These are phyloP conservation scores for Tritrichomonas musculus DNA, from an alignment of 208 protist species.

Conservation along the genomic window DNA sequence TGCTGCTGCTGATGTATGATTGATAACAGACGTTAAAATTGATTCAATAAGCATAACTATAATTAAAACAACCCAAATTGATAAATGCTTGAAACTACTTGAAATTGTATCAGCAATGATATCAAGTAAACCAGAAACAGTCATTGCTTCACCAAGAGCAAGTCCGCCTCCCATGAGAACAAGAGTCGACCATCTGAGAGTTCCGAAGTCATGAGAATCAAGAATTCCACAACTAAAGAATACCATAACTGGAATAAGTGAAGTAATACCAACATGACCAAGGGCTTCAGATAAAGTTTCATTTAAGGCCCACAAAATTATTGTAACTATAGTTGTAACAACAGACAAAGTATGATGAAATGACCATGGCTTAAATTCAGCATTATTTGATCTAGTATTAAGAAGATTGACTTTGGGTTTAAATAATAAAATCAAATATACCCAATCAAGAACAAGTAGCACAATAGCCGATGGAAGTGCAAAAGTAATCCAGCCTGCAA, in stretches of 20 bases:
- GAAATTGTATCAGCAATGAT: background rate
- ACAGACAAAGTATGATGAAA: background rate
- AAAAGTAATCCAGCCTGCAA: background rate
- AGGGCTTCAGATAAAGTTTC: background rate
- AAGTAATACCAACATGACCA: slow-evolving; percentile 20
- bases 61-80: background rate
- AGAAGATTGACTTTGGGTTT: background rate
- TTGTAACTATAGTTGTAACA: background rate
- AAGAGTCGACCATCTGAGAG: slow-evolving; percentile 19
- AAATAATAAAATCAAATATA: background rate
- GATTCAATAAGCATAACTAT: background rate
- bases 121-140: background rate
- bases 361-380: background rate
- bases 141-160: slow-evolving; percentile 7
- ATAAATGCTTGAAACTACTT: background rate
- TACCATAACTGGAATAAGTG: slow-evolving; percentile 16
- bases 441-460: background rate
- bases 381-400: too few species aligned
- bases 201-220: background rate
- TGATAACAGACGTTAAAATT: slow-evolving; percentile 1
- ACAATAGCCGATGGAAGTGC: background rate
- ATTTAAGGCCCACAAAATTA: background rate
- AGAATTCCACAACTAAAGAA: slow-evolving; percentile 12
- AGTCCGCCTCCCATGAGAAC: slow-evolving; percentile 9
- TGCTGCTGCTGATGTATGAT: background rate